These are phyloP conservation scores for Rhytidiadelphus loreus DNA, from an alignment of 225 moss, liverwort and hornwort species.

Conservation along the genomic window DNA sequence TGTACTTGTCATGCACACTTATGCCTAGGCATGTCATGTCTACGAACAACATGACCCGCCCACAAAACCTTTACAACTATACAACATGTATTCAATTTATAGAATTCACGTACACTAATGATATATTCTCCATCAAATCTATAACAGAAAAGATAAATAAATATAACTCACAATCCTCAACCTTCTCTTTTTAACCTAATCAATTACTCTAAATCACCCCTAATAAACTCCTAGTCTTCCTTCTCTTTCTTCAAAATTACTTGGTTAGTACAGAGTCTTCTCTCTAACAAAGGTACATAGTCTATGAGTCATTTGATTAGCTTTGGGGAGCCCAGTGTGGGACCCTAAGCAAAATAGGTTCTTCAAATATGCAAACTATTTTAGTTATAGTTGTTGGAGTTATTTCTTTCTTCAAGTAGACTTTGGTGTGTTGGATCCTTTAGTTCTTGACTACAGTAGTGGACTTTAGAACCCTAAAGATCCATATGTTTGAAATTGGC, in stretches of 20 bases:
- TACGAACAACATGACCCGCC: not conserved
- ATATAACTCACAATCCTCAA: too few species aligned
- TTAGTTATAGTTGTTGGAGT: not conserved
- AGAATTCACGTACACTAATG: fast-evolving
- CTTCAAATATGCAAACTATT: not conserved
- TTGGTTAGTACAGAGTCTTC: not conserved
- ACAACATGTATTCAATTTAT: not conserved
- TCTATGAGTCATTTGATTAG: fast-evolving
- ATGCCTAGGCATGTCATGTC: not conserved
- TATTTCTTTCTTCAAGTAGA: not conserved
- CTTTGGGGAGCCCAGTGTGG: fast-evolving
- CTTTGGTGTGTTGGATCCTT: fast-evolving
- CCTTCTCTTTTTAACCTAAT: not conserved
- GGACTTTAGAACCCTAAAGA: fast-evolving
- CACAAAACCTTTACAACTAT: too few species aligned
- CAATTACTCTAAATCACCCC: fast-evolving
- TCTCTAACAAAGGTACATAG: fast-evolving
- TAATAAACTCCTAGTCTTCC: not conserved
- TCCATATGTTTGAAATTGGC: not conserved
- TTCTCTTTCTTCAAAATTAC: not conserved
- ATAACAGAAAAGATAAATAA: not conserved
- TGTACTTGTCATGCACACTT: not conserved
- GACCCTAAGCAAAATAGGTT: fast-evolving
- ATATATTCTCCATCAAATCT: not conserved
- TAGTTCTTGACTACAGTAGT: fast-evolving